A percentile compares a stretch with the other conserved stretches of the same genome.
Evolutionary conservation across 768 basidiomycete genomes (phyloP).

Genomic region (Podaxis sp.): DNA sequence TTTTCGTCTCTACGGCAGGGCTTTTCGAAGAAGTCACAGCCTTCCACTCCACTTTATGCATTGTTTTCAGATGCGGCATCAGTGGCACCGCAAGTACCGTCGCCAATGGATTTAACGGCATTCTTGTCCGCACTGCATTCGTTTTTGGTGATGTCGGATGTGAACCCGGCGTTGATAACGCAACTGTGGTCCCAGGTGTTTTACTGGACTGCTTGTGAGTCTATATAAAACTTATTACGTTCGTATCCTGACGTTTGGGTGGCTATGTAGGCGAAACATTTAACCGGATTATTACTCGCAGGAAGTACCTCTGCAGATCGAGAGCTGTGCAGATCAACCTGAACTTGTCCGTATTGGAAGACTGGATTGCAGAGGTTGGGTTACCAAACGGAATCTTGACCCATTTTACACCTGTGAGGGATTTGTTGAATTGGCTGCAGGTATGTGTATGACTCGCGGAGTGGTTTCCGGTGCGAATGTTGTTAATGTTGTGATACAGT

Average conservation of each 20-base stretch:
- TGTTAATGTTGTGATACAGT: constrained; percentile 40
- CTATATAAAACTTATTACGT: neutral
- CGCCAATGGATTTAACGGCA: constrained; percentile 61
- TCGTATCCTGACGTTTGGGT: neutral
- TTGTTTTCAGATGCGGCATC: constrained; percentile 48
- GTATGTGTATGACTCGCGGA: constrained; percentile 42
- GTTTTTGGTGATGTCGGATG: constrained; percentile 79
- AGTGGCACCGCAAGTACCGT: constrained; percentile 30
- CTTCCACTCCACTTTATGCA: constrained; percentile 44
- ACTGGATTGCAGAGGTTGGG: constrained; percentile 84
- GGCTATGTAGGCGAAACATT: constrained; percentile 69
- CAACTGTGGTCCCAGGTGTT: constrained; percentile 98
- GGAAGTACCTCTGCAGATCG: constrained; percentile 92
- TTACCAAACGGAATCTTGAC: constrained; percentile 76
- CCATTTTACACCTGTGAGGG: constrained; percentile 83
- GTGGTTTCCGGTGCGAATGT: neutral
- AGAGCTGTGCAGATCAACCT: constrained; percentile 87
- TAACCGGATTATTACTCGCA: constrained; percentile 84
- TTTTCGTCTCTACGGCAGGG: constrained; percentile 73
- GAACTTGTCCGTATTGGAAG: constrained; percentile 84
- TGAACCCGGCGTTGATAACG: constrained; percentile 84
- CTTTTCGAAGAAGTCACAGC: constrained; percentile 48
- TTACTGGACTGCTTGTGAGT: constrained; percentile 94
- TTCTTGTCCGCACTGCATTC: constrained; percentile 87
- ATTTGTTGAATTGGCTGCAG: constrained; percentile 86